These are phyloP conservation scores for Chenopodium formosanum DNA, from an alignment of 148 eudicot genomes.

Conservation along the genomic window DNA sequence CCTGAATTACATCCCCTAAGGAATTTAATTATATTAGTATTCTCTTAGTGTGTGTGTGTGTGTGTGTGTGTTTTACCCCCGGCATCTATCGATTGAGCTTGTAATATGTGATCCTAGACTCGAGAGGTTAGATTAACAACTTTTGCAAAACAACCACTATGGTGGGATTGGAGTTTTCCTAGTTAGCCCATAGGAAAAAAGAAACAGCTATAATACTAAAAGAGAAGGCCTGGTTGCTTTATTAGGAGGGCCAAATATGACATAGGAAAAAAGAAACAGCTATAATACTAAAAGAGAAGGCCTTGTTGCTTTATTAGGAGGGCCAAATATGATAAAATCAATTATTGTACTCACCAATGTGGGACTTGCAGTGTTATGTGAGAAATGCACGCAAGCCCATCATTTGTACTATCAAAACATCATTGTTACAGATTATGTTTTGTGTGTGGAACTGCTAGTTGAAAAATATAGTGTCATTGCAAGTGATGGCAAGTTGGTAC, in stretches of 20 bases:
- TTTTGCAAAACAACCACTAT: neutral
- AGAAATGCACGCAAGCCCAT: no score
- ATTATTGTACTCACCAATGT: no score
- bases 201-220: neutral
- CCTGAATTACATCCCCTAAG: neutral
- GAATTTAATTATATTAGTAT: neutral
- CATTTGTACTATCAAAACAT: no score
- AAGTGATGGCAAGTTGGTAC: neutral
- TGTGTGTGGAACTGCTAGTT: neutral
- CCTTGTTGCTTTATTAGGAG: no score
- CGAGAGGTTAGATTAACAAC: neutral
- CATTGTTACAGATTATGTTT: neutral
- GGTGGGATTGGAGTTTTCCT: neutral
- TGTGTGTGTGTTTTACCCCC: no score
- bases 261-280: no score
- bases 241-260: no score
- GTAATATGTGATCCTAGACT: neutral
- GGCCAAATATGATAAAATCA: no score
- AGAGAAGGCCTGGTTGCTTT: no score
- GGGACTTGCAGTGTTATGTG: no score
- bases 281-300: no score
- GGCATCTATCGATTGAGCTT: neutral
- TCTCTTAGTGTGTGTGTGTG: neutral
- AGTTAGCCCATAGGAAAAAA: neutral
- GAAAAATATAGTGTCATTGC: neutral